Percentiles rank a stretch among this genome's conserved stretches.
phyloP scores from a whole-genome alignment of 192 early-diverging fungal species.

The Chytriomyces hyalinus region DNA sequence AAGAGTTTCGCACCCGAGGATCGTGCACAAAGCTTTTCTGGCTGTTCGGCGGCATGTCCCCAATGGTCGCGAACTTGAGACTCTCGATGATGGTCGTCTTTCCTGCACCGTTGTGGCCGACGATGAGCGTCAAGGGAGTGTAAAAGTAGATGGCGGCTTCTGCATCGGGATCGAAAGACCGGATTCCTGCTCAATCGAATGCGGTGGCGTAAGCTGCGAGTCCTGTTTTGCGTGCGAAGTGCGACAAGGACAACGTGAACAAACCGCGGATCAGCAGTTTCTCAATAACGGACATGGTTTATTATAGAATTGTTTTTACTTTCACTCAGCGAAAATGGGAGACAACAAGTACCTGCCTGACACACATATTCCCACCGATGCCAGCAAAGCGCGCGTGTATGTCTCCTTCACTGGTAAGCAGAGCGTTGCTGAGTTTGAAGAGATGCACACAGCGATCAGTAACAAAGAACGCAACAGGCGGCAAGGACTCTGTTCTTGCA shows the following conservation, averaged over 20 bases:
- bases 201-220: not conserved
- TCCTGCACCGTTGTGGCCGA: slow-evolving; percentile 88
- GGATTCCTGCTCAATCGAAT: slow-evolving; percentile 66
- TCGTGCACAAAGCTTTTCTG: slow-evolving; percentile 95
- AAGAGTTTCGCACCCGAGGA: slow-evolving; percentile 69
- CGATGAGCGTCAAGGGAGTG: slow-evolving; percentile 91
- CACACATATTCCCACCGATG: too few species aligned
- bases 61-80: slow-evolving; percentile 94
- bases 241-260: not conserved
- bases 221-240: not conserved
- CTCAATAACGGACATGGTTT: slow-evolving; percentile 21
- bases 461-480: not conserved
- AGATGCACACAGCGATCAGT: too few species aligned
- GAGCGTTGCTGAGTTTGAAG: too few species aligned
- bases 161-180: slow-evolving; percentile 70
- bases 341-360: too few species aligned
- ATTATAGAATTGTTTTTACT: too few species aligned
- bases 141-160: slow-evolving; percentile 81
- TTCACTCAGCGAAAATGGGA: too few species aligned
- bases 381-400: too few species aligned
- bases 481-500: slow-evolving; percentile 24
- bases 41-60: slow-evolving; percentile 85
- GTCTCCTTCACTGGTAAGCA: too few species aligned
- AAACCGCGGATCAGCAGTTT: slow-evolving; percentile 49
- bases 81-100: slow-evolving; percentile 99